These are phyloP conservation scores for Curvularia lunata DNA, from an alignment of 2,329 filamentous ascomycete species.

Conservation along the genomic window DNA sequence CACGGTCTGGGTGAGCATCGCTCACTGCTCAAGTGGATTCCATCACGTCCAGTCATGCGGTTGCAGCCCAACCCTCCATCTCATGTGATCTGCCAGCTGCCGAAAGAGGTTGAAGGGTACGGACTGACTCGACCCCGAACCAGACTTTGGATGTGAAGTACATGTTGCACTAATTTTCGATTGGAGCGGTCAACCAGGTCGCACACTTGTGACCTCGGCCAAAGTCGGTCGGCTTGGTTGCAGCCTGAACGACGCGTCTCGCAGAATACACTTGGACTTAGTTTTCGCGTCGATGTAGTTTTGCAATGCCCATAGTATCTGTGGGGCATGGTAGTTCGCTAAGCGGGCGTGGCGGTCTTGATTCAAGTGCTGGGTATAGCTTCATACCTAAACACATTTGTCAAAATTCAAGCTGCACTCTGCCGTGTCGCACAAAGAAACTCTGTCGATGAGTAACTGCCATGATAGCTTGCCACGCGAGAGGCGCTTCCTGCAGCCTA, in stretches of 20 bases:
- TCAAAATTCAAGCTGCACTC: neutral
- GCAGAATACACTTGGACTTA: neutral
- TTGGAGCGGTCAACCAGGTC: slow-evolving; percentile 1
- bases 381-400: neutral
- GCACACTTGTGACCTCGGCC: slow-evolving; percentile 12
- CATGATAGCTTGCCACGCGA: slow-evolving; percentile 13
- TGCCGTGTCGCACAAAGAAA: neutral
- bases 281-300: neutral
- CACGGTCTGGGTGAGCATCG: slow-evolving; percentile 24
- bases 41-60: slow-evolving; percentile 31
- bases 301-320: neutral
- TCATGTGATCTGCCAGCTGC: slow-evolving; percentile 19
- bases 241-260: neutral
- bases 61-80: slow-evolving; percentile 18
- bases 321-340: neutral
- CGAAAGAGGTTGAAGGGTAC: neutral
- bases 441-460: neutral
- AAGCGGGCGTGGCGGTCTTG: neutral
- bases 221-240: slow-evolving; percentile 3
- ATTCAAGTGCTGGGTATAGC: neutral
- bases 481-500: neutral
- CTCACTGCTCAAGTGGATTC: slow-evolving; percentile 23
- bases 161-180: slow-evolving; percentile 1
- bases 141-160: slow-evolving; percentile 1
- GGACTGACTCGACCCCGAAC: slow-evolving; percentile 4